Evolutionary conservation across 2,329 filamentous ascomycete genomes (phyloP).

Genomic region (Arachnomyces sp.): DNA sequence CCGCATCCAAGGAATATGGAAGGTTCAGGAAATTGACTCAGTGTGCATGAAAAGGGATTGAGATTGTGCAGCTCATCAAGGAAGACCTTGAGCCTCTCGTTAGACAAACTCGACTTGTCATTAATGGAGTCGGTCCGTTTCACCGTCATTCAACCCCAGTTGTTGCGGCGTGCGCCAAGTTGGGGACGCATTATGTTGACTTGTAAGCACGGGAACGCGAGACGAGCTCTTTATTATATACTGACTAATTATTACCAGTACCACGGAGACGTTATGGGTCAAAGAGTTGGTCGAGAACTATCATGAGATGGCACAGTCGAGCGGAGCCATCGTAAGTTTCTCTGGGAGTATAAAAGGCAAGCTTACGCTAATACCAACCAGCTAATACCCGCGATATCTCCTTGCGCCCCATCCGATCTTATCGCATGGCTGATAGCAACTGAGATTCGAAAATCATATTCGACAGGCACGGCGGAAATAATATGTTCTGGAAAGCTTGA

Average conservation of each 20-base stretch:
- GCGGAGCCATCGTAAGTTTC: constrained; percentile 41
- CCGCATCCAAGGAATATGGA: neutral
- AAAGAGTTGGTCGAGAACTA: constrained; percentile 51
- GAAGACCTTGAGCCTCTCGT: constrained; percentile 40
- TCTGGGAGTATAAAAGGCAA: too few species aligned
- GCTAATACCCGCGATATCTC: constrained; percentile 43
- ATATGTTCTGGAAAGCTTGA: constrained; percentile 47
- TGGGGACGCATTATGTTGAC: constrained; percentile 54
- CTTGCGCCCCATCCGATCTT: constrained; percentile 46
- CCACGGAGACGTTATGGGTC: constrained; percentile 52
- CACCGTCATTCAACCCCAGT: constrained; percentile 49
- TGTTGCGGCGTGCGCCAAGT: constrained; percentile 49
- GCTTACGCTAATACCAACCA: too few species aligned
- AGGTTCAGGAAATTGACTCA: constrained; percentile 5
- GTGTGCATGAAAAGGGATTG: constrained; percentile 20
- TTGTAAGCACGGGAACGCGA: constrained; percentile 16
- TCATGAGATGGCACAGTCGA: constrained; percentile 44
- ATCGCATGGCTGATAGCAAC: constrained; percentile 39
- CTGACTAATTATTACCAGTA: constrained; percentile 16
- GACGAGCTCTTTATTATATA: too few species aligned
- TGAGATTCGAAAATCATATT: constrained; percentile 38
- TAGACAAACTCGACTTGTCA: constrained; percentile 44
- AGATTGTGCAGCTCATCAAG: constrained; percentile 33
- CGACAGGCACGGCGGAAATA: constrained; percentile 38
- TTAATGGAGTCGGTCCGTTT: constrained; percentile 49